Conservation (phyloP, 2,329 filamentous ascomycete species). For the Aureobasidium sp. region DNA sequence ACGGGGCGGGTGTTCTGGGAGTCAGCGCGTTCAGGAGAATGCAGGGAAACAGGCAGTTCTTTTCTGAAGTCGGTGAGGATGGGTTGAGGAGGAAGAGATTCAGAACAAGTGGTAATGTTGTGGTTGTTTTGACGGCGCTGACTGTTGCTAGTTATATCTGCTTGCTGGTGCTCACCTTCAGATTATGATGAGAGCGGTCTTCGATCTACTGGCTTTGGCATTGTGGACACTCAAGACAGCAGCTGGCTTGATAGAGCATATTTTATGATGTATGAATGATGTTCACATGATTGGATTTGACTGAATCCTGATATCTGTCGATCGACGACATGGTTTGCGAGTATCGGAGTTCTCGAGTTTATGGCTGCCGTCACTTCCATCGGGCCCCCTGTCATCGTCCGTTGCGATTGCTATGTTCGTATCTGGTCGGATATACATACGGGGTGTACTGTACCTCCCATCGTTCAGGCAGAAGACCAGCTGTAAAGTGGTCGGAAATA, state of each 20-base stretch:
- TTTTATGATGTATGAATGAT: not conserved
- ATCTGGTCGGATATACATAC: not conserved
- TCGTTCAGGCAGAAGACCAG: not conserved
- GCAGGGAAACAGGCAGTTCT: conserved; percentile 92
- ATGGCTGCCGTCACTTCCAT: not conserved
- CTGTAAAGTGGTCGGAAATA: not conserved
- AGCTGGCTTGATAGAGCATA: not conserved
- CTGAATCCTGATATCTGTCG: not conserved
- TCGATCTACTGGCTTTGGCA: not conserved
- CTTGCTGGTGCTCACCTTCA: conserved; percentile 53
- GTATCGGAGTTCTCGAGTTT: not conserved
- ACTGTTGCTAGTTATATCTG: conserved; percentile 56
- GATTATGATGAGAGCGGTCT: conserved; percentile 27
- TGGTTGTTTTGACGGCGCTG: conserved; percentile 54
- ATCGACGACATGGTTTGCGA: not conserved
- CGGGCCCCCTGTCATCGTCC: not conserved
- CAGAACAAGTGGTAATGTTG: conserved; percentile 59
- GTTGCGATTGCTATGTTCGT: not conserved
- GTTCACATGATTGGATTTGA: not conserved
- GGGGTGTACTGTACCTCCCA: conserved; percentile 1
- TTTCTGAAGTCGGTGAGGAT: conserved; percentile 56
- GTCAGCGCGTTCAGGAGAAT: conserved; percentile 80
- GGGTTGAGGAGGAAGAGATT: conserved; percentile 54
- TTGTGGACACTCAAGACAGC: not conserved
- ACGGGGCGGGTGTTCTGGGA: conserved; percentile 75